These are phyloP conservation scores for Alternaria postmessia DNA, from an alignment of 2,329 filamentous ascomycete genomes.

Conservation along the genomic window DNA sequence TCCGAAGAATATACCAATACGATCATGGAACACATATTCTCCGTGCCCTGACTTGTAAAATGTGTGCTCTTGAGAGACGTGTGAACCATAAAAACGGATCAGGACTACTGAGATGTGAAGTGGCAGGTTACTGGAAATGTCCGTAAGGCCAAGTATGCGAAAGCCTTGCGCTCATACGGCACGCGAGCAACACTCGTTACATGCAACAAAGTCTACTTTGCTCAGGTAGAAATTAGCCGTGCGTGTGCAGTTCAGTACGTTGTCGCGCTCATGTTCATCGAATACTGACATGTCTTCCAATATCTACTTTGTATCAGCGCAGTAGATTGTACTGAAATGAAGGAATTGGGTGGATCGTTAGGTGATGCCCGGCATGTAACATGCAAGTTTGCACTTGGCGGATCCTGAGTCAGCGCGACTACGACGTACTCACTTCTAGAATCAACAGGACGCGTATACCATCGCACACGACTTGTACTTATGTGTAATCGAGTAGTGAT, in stretches of 20 bases:
- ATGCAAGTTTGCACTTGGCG: neutral
- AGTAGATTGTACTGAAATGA: neutral
- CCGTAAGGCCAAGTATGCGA: neutral
- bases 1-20: conserved; percentile 6
- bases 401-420: neutral
- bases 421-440: neutral
- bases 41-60: neutral
- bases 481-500: neutral
- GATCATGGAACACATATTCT: neutral
- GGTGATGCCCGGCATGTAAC: neutral
- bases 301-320: neutral
- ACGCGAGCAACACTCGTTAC: neutral
- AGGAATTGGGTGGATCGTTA: neutral
- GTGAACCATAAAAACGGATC: neutral
- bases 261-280: neutral
- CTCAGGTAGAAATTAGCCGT: neutral
- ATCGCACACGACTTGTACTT: neutral
- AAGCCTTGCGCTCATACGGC: neutral
- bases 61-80: neutral
- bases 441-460: neutral
- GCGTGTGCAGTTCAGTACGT: neutral
- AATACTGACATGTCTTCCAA: neutral
- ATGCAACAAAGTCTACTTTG: neutral
- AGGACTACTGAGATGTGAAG: neutral
- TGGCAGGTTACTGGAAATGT: neutral